Evolutionary conservation across 257 asterid genomes (phyloP).

Genomic region (Avicennia marina): DNA sequence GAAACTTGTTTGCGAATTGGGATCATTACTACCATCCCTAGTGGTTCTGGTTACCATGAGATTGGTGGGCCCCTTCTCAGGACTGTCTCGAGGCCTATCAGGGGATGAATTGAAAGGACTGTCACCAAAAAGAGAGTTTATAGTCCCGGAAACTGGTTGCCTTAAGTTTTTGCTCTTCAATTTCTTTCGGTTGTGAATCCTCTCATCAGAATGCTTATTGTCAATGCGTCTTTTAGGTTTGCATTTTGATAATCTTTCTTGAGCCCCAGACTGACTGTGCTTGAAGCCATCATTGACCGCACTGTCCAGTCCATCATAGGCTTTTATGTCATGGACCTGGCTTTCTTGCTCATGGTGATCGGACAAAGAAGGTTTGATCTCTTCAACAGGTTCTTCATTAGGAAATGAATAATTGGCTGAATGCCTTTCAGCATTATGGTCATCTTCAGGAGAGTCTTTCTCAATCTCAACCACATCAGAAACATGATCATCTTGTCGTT

Average conservation of each 20-base stretch:
- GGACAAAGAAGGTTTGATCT: constrained; percentile 29
- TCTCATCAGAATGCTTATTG: constrained; percentile 42
- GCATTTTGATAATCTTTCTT: constrained; percentile 36
- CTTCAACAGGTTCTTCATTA: constrained; percentile 42
- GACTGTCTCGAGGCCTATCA: constrained; percentile 41
- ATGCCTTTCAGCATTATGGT: constrained; percentile 36
- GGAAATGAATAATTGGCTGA: constrained; percentile 29
- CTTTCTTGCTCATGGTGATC: constrained; percentile 34
- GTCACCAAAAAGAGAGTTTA: constrained; percentile 45
- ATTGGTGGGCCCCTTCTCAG: constrained; percentile 25
- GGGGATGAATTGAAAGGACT: constrained; percentile 52
- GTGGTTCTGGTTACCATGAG: constrained; percentile 32
- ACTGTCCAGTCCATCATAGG: constrained; percentile 32
- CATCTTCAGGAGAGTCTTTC: constrained; percentile 47
- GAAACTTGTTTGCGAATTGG: constrained; percentile 36
- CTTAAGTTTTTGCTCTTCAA: constrained; percentile 42
- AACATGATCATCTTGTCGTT: constrained; percentile 41
- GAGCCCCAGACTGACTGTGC: constrained; percentile 35
- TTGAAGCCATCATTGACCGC: constrained; percentile 35
- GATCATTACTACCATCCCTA: constrained; percentile 36
- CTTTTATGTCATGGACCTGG: constrained; percentile 21
- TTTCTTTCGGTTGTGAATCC: constrained; percentile 41
- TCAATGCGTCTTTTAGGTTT: constrained; percentile 54
- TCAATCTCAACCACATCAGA: constrained; percentile 61
- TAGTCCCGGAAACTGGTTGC: constrained; percentile 43